A percentile compares a stretch with the other conserved stretches of the same genome.
These are phyloP conservation scores for Trichoderma aggressivum DNA, from an alignment of 2,329 filamentous ascomycete species.

Conservation along the genomic window DNA sequence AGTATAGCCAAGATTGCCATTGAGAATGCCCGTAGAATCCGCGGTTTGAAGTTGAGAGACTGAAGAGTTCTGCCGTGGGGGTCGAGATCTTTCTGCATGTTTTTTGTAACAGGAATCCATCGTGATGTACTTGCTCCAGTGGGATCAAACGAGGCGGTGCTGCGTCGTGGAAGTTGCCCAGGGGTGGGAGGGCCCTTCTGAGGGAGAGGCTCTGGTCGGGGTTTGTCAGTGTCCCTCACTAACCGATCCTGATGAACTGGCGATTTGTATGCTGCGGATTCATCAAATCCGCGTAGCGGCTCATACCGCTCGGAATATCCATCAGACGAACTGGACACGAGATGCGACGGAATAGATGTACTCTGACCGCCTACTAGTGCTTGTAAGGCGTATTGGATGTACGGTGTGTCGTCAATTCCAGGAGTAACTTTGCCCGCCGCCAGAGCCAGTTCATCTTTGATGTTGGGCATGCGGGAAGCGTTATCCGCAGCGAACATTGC, in stretches of 20 bases:
- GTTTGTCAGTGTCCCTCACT: not conserved
- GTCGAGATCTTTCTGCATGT: constrained; percentile 36
- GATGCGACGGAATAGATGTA: constrained; percentile 51
- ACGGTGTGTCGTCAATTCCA: constrained; percentile 78
- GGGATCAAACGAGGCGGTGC: constrained; percentile 12
- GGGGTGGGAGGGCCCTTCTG: not conserved
- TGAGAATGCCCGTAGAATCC: constrained; percentile 64
- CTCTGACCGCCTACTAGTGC: constrained; percentile 76
- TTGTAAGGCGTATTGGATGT: constrained; percentile 85
- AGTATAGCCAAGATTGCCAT: constrained; percentile 59
- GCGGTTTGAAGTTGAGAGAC: constrained; percentile 66
- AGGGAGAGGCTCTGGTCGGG: not conserved
- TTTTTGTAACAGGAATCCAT: constrained; percentile 36
- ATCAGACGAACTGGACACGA: constrained; percentile 41
- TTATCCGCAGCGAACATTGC: constrained; percentile 38
- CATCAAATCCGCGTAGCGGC: constrained; percentile 22
- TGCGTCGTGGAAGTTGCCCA: not conserved
- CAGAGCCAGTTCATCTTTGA: constrained; percentile 52
- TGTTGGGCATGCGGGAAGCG: constrained; percentile 35
- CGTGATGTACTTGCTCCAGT: constrained; percentile 17
- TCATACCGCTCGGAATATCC: constrained; percentile 32
- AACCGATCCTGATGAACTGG: not conserved
- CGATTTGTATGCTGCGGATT: constrained; percentile 10
- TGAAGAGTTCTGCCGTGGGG: constrained; percentile 40
- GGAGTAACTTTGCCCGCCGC: constrained; percentile 61